Evolutionary conservation across 2,329 filamentous ascomycete genomes (phyloP), one percentile per base, ranked within the genome.

Genomic region (Orbilia brochopaga): DNA sequence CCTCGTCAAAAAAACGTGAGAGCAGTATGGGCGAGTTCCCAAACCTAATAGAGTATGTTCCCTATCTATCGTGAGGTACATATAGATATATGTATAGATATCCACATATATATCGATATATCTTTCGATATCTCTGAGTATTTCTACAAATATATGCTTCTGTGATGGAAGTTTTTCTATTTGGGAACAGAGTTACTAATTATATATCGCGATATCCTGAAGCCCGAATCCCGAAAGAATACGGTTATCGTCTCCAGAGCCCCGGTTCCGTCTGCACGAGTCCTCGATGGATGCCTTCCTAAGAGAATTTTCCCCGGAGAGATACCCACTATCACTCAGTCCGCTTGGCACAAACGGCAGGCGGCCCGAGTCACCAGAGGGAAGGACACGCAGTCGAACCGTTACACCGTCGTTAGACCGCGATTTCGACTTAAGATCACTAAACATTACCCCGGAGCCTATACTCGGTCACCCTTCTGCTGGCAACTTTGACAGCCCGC

Each of bases 21-120:
- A 70, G 53, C 37, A 59, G 46, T 10, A 63, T 70, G 58, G 58
- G 37, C 13, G 66, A 70, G 19, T 70, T 54, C 50, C 15, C 64
- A 8, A 62, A 54, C 44, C 55, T 70, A 59, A 56, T 70, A 50
- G 66, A 70, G 66, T 70, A 70, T 21, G 66, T 51, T 32, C 27
- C 4, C 27, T 8, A 32, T 32, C 27, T 8, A 32, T 32, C 27
- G 3, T n/a, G n/a, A n/a, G n/a, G n/a, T n/a, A n/a, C n/a, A n/a
- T n/a, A n/a, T n/a, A n/a, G n/a, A n/a, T n/a, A n/a, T n/a, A n/a
- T n/a, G n/a, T n/a, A n/a, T n/a, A n/a, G n/a, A n/a, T n/a, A n/a
- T n/a, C n/a, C n/a, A n/a, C n/a, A n/a, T n/a, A n/a, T n/a, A n/a
- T n/a, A n/a, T n/a, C n/a, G n/a, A n/a, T n/a, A n/a, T n/a, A n/a